Base-by-base conservation (phyloP, 768 basidiomycete genomes). In the Amanita rubescens region DNA sequence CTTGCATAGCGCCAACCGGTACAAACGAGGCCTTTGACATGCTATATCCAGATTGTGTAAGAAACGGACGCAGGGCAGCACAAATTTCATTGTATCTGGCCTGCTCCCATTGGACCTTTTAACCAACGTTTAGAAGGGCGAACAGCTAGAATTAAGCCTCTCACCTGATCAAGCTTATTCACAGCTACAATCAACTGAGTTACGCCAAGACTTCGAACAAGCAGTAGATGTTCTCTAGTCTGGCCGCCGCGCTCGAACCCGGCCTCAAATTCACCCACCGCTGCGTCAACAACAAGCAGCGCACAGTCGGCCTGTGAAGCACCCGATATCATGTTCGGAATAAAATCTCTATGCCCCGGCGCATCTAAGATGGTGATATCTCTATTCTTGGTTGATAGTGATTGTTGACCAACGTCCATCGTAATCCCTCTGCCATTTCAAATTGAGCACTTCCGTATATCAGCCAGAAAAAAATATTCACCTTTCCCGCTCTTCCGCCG, bases 241-340 rank as follows among this genome's bases (percentile, higher is more conserved):
- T 99, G 95, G 1, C 95, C 95, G 39, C 93, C 93, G 15, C 87
- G 78, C 33, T 90, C 87, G 62, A 98, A 99, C 2, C 95, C 95
- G 20, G 91, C 85, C 68, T 99, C 96, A 59, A 99, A 99, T 63
- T 94, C 94, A 17, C 95, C 95, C 1, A 76, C 82, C 5, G 85
- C 76, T 1, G 94, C 85, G 65, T 96, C 96, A 24, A 99, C 84
- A 3, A 98, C 94, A 19, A 98, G 81, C 7, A 98, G 69, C 0
- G 96, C 93, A 44, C 91, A 91, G 60, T 98, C 96, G 0, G 95
- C 96, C 68, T 97, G 96, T 2, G 94, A 85, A 6, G 96, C 95
- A 1, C 96, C 96, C 0, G 94, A 97, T 49, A 99, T 99, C 95
- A 98, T 98, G 65, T 98, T 98, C 1, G 96, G 96, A 57, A 99